Conservation (phyloP, 306 rosid genomes). For the Glycine soja region DNA sequence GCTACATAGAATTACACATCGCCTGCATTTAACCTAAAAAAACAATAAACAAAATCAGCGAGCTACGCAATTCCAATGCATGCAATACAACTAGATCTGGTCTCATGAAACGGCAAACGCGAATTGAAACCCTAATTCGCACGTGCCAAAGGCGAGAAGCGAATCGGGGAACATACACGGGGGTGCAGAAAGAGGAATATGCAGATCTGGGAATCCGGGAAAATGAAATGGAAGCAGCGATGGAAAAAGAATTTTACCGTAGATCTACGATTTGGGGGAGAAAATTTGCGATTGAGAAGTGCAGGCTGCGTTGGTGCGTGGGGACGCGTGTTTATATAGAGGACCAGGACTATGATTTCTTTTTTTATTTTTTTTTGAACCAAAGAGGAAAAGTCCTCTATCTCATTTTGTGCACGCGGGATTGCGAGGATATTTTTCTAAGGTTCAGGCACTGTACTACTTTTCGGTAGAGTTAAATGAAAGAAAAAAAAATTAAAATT, state of each 20-base stretch:
- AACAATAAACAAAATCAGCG: not conserved
- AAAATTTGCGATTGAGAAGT: not conserved
- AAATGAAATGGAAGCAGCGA: not conserved
- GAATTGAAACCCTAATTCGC: constrained; percentile 38
- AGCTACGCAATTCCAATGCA: not conserved
- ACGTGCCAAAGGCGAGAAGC: not conserved
- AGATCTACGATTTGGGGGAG: not conserved
- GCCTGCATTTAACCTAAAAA: not conserved
- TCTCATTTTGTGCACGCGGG: not conserved
- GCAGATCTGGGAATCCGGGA: constrained; percentile 16
- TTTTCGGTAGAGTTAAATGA: no score
- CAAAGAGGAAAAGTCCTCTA: not conserved
- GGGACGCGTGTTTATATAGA: not conserved
- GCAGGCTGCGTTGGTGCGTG: not conserved
- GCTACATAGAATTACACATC: constrained; percentile 12
- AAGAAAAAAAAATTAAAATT: no score
- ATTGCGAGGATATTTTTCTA: not conserved
- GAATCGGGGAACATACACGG: not conserved
- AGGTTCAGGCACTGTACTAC: no score
- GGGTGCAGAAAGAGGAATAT: constrained; percentile 26
- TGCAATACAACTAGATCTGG: constrained; percentile 13
- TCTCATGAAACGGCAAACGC: not conserved
- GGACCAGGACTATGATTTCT: not conserved
- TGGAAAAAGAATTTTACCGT: not conserved
- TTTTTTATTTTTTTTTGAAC: not conserved